Percentiles rank a stretch among this genome's conserved stretches.
phyloP scores from a whole-genome alignment of 306 rosid species.

The Sophora flavescens region DNA sequence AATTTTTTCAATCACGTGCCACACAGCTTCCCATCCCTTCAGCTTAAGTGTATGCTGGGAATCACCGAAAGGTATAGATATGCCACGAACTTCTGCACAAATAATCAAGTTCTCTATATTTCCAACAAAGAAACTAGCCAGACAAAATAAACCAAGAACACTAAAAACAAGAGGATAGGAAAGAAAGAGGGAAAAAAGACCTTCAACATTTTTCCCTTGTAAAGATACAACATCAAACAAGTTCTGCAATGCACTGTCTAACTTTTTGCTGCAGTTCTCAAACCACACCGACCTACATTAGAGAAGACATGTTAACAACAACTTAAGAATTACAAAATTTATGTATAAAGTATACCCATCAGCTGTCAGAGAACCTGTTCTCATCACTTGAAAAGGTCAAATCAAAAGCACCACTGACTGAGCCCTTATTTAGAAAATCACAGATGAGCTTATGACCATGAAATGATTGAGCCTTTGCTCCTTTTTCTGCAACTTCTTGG shows the following conservation, averaged over 20 bases:
- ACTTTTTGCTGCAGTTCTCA: constrained; percentile 56
- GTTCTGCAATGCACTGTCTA: constrained; percentile 54
- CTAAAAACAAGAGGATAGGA: neutral
- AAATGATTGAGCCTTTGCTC: constrained; percentile 48
- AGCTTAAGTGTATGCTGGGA: constrained; percentile 46
- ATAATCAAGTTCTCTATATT: constrained; percentile 8
- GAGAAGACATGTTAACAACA: constrained; percentile 28
- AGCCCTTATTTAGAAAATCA: constrained; percentile 47
- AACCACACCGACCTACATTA: constrained; percentile 72
- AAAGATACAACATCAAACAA: constrained; percentile 44
- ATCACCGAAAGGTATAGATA: constrained; percentile 44
- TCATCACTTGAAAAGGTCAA: constrained; percentile 49
- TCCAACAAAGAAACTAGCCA: neutral
- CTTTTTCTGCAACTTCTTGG: constrained; percentile 52
- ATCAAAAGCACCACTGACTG: constrained; percentile 47
- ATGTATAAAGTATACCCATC: neutral
- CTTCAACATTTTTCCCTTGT: constrained; percentile 48
- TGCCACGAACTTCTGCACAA: constrained; percentile 52
- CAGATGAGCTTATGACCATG: constrained; percentile 51
- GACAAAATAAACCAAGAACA: neutral
- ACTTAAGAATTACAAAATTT: neutral
- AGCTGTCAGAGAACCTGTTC: constrained; percentile 61
- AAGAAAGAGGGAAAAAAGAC: constrained; percentile 27
- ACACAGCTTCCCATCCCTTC: constrained; percentile 70
- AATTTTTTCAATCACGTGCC: constrained; percentile 66